phyloP scores from a whole-genome alignment of 179 eudicot species.

The Drosera spatulata region DNA sequence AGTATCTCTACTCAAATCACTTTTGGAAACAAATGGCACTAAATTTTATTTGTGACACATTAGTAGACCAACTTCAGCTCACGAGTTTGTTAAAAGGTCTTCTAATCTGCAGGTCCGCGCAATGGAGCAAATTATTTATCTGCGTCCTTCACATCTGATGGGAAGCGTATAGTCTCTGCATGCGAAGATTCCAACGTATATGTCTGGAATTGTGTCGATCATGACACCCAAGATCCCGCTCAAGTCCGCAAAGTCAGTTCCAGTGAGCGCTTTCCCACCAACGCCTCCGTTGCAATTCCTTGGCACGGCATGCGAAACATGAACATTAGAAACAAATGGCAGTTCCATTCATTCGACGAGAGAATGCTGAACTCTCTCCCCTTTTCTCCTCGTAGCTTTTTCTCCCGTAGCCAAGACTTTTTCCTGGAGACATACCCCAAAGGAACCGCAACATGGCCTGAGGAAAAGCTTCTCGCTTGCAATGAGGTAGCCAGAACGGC shows the following conservation, averaged over 20 bases:
- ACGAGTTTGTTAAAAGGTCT: not conserved
- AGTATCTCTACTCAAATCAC: slow-evolving; percentile 5
- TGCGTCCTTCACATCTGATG: slow-evolving; percentile 49
- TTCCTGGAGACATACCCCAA: slow-evolving; percentile 44
- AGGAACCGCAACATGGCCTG: slow-evolving; percentile 93
- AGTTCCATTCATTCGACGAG: slow-evolving; percentile 10
- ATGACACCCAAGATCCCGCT: slow-evolving; percentile 12
- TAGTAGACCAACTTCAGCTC: too few species aligned
- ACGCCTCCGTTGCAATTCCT: slow-evolving; percentile 56
- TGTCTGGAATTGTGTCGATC: slow-evolving; percentile 40
- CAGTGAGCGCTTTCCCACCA: slow-evolving; percentile 47
- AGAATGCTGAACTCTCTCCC: slow-evolving; percentile 13
- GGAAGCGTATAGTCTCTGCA: slow-evolving; percentile 53
- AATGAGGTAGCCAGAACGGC: slow-evolving; percentile 16
- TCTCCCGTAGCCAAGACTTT: slow-evolving; percentile 48
- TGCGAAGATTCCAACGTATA: slow-evolving; percentile 59
- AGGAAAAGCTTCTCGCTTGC: slow-evolving; percentile 60
- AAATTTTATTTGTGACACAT: not conserved
- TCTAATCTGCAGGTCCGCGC: slow-evolving; percentile 30
- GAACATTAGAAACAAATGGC: slow-evolving; percentile 10
- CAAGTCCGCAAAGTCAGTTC: slow-evolving; percentile 27
- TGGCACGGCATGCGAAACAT: slow-evolving; percentile 51
- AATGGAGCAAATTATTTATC: slow-evolving; percentile 32
- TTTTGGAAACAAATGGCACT: not conserved
- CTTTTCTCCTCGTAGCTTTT: slow-evolving; percentile 33